A percentile compares a stretch with the other conserved stretches of the same genome.
Evolutionary conservation across 1,139 yeast species (phyloP).

Genomic region (Saccharomyces hybrid): DNA sequence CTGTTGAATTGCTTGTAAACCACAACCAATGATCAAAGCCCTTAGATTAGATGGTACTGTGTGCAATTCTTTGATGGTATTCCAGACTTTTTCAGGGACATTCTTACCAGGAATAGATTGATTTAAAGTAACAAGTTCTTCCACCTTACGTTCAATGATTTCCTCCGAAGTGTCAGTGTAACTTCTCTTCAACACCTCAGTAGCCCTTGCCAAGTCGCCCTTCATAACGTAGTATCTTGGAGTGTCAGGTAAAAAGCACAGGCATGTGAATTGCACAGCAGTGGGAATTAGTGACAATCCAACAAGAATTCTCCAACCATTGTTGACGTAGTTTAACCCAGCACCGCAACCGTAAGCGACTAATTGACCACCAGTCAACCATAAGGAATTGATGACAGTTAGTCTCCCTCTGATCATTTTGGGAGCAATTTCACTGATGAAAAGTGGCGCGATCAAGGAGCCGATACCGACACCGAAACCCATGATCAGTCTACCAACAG

Average conservation of each 20-base stretch:
- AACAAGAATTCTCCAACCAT: slow-evolving; percentile 91
- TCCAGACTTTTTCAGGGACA: slow-evolving; percentile 47
- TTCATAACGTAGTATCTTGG: slow-evolving; percentile 80
- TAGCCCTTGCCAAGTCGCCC: slow-evolving; percentile 58
- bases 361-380: slow-evolving; percentile 78
- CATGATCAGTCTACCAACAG: slow-evolving; percentile 79
- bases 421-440: slow-evolving; percentile 88
- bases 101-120: slow-evolving; percentile 55
- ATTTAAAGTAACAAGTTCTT: slow-evolving; percentile 50
- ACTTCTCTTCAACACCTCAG: slow-evolving; percentile 50
- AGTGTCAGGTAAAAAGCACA: slow-evolving; percentile 90
- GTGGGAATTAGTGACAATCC: slow-evolving; percentile 89
- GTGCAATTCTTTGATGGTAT: slow-evolving; percentile 63
- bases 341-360: slow-evolving; percentile 91
- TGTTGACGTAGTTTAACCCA: slow-evolving; percentile 60
- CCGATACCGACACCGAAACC: slow-evolving; percentile 97
- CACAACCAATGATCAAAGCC: slow-evolving; percentile 83
- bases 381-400: slow-evolving; percentile 43
- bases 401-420: slow-evolving; percentile 83
- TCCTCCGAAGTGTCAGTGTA: slow-evolving; percentile 51
- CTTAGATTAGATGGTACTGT: slow-evolving; percentile 72
- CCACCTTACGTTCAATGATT: slow-evolving; percentile 48
- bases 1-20: slow-evolving; percentile 90
- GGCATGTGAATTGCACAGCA: slow-evolving; percentile 62
- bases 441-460: slow-evolving; percentile 80